These are phyloP conservation scores for Blastobotrys attinorum DNA, from an alignment of 805 yeast genomes.

Conservation along the genomic window DNA sequence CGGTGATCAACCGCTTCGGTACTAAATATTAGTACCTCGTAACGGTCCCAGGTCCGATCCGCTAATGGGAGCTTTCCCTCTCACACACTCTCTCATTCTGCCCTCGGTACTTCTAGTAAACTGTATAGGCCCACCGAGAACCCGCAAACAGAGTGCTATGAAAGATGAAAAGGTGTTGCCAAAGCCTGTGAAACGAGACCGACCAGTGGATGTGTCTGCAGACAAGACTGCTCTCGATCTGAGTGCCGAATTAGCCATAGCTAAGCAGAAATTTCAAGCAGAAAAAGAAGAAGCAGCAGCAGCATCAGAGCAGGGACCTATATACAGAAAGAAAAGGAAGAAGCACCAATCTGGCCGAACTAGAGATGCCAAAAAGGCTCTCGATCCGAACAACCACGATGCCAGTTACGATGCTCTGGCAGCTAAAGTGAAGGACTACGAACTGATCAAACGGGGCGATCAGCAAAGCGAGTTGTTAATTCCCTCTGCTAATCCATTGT, in stretches of 20 bases:
- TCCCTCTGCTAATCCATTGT: background rate
- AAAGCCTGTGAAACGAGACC: background rate
- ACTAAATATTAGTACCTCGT: no score
- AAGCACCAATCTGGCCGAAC: constrained; percentile 18
- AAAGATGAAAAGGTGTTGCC: background rate
- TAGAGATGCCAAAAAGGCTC: constrained; percentile 11
- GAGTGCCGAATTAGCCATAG: background rate
- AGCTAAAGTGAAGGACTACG: background rate
- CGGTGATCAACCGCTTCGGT: no score
- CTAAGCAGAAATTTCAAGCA: background rate
- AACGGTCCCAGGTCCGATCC: no score
- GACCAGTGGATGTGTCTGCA: background rate
- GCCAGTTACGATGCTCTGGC: background rate
- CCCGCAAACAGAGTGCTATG: no score
- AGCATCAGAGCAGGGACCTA: background rate
- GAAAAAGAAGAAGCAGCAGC: background rate
- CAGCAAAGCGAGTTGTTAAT: background rate
- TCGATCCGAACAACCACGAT: no score
- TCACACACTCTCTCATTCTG: no score
- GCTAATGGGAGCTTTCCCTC: no score
- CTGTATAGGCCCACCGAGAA: no score
- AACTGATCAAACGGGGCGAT: background rate
- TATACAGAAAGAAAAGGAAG: constrained; percentile 1
- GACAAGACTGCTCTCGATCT: background rate
- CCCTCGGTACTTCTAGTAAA: no score